Percentiles rank a stretch among this genome's conserved stretches.
phyloP scores from a whole-genome alignment of 768 basidiomycete genomes.

The Mycena crocata region DNA sequence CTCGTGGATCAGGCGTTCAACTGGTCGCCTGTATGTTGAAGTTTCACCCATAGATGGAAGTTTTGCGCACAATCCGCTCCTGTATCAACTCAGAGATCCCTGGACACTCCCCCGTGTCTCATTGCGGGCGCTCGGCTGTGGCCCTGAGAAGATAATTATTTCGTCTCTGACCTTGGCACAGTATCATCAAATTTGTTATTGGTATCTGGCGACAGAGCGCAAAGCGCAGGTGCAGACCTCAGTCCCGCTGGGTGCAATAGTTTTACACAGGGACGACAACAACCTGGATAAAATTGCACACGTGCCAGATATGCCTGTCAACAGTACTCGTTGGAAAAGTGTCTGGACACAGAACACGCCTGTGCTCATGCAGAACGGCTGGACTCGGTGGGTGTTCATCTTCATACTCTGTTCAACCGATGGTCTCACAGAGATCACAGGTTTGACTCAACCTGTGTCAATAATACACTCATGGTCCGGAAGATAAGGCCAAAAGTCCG shows the following conservation, averaged over 20 bases:
- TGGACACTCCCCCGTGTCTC: neutral
- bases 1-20: conserved; percentile 2
- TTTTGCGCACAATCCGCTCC: neutral
- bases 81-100: no score
- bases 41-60: neutral
- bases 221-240: neutral
- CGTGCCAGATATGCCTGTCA: neutral
- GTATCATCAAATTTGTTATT: conserved; percentile 4
- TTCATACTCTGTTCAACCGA: neutral
- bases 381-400: conserved; percentile 3
- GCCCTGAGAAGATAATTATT: neutral
- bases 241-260: neutral
- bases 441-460: neutral
- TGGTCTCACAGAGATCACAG: neutral
- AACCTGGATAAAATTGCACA: neutral
- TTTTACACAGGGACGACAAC: neutral
- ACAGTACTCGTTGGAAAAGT: neutral
- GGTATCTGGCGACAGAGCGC: neutral
- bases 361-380: conserved; percentile 3
- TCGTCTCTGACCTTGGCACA: neutral
- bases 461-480: neutral
- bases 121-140: neutral
- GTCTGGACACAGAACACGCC: neutral
- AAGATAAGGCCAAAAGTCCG: neutral
- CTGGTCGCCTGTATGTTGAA: neutral